Base-by-base conservation (phyloP, 2,329 filamentous ascomycete species). In the Mycosphaerella sp. region DNA sequence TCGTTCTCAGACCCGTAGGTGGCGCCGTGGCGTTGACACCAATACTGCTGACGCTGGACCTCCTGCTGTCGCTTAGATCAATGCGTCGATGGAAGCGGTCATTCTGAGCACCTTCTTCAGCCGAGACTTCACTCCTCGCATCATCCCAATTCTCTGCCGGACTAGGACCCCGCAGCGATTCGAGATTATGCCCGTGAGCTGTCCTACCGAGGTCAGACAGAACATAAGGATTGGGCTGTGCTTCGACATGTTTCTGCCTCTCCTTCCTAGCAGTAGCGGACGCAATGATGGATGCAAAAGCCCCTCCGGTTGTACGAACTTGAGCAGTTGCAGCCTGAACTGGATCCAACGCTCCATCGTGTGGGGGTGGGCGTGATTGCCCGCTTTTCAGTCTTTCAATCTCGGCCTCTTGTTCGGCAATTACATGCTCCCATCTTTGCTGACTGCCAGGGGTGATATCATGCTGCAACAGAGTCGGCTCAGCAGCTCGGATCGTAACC, bases 21-120 rank as follows among this genome's bases (percentile, higher is more conserved):
- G 14, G 39, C 13, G 28, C 30, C 25, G 18, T 34, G 14, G 34
- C 52, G 32, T 14, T 30, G n/a, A 30, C 52, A 36, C 56, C 61
- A 4, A 64, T 44, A 43, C 62, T 64, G 16, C 61, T 64, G 4
- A 64, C 58, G 27, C 60, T 64, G 28, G 61, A 64, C 6, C 52
- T 54, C 13, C 60, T 30, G 36, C 49, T 51, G 14, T 41, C 41
- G 6, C 32, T 54, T 13, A 56, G 39, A 13, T 41, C 37, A 4
- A 48, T 54, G 16, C 43, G 51, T 18, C 43, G 50, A n/a, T 54
- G 43, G 10, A 32, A 48, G 35, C 46, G 44, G 43, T 54, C 44
- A 6, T 56, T 49, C 2, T 53, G 41, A 4, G 49, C 49, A 13
- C 47, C 47, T 25, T 57, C 52, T 30, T 62, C 58, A 2, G 58